phyloP scores from a whole-genome alignment of 306 rosid genomes.

The Vigna hirtella region DNA sequence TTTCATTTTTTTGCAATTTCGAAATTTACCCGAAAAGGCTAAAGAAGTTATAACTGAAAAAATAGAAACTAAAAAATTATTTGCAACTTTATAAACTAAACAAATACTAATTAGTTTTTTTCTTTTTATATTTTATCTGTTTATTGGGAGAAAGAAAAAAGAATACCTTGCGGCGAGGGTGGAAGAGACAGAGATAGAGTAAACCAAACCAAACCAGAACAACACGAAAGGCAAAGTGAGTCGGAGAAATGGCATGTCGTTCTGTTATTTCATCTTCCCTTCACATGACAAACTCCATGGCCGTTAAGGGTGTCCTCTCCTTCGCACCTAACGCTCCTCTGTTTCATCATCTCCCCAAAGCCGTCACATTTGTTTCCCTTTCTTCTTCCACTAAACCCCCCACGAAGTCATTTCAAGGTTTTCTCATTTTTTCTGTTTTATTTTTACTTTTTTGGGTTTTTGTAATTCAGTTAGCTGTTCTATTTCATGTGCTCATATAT shows the following conservation, averaged over 20 bases:
- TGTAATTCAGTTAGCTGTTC: slow-evolving; percentile 11
- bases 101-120: too few relatives aligned
- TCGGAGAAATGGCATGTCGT: slow-evolving; percentile 53
- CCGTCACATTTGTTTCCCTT: slow-evolving; percentile 52
- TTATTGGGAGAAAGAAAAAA: background rate
- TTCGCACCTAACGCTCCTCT: slow-evolving; percentile 47
- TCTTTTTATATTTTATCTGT: too few relatives aligned
- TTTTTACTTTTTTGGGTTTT: background rate
- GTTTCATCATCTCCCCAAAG: slow-evolving; percentile 42
- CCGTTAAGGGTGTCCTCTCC: slow-evolving; percentile 58
- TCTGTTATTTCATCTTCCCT: slow-evolving; percentile 59
- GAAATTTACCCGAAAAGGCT: too few relatives aligned
- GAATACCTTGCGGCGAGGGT: background rate
- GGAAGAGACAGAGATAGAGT: background rate
- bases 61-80: too few relatives aligned
- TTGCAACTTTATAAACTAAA: too few relatives aligned
- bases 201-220: background rate
- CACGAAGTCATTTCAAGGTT: slow-evolving; percentile 69
- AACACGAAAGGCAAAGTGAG: background rate
- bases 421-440: background rate
- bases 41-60: too few relatives aligned
- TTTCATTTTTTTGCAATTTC: background rate
- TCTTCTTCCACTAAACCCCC: slow-evolving; percentile 49
- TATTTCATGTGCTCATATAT: slow-evolving; percentile 21
- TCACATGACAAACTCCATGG: slow-evolving; percentile 56